Percentiles rank a stretch among this genome's conserved stretches.
phyloP scores from a whole-genome alignment of 345 rosid genomes.

The Eucalyptus regnans region DNA sequence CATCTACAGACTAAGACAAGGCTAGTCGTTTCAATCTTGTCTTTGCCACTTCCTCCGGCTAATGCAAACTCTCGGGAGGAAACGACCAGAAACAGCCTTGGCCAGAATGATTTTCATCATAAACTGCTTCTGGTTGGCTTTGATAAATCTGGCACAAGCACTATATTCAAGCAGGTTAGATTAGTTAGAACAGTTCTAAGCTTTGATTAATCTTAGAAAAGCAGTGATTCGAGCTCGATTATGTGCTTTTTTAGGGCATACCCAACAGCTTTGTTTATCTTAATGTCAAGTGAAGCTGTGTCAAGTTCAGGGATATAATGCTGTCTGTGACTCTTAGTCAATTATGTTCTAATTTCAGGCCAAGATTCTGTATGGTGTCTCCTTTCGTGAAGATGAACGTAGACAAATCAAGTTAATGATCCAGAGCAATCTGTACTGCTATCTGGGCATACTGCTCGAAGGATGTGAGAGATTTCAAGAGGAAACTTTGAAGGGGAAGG shows the following conservation, averaged over 20 bases:
- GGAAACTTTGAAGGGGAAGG: slow-evolving; percentile 13
- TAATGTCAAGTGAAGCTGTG: not conserved
- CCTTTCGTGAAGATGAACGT: slow-evolving; percentile 75
- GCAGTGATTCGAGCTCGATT: not conserved
- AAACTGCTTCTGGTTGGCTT: slow-evolving; percentile 71
- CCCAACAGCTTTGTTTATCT: not conserved
- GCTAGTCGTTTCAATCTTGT: slow-evolving; percentile 30
- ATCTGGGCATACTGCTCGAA: slow-evolving; percentile 66
- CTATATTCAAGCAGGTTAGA: slow-evolving; percentile 76
- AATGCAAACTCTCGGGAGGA: slow-evolving; percentile 14
- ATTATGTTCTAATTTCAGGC: slow-evolving; percentile 39
- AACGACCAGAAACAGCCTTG: not conserved
- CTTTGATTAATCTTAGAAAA: not conserved
- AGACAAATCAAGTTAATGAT: slow-evolving; percentile 52
- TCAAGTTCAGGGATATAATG: not conserved
- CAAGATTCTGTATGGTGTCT: slow-evolving; percentile 44
- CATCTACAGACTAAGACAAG: slow-evolving; percentile 28
- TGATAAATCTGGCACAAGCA: slow-evolving; percentile 73
- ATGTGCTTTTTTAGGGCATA: not conserved
- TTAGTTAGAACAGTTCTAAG: not conserved
- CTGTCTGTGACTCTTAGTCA: not conserved
- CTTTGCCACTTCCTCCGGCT: slow-evolving; percentile 54
- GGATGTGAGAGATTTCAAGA: slow-evolving; percentile 49
- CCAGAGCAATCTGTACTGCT: slow-evolving; percentile 64
- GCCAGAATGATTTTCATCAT: slow-evolving; percentile 13